phyloP scores from a whole-genome alignment of 108 stramenopile genomes.

The Phaeodactylum tricornutum region DNA sequence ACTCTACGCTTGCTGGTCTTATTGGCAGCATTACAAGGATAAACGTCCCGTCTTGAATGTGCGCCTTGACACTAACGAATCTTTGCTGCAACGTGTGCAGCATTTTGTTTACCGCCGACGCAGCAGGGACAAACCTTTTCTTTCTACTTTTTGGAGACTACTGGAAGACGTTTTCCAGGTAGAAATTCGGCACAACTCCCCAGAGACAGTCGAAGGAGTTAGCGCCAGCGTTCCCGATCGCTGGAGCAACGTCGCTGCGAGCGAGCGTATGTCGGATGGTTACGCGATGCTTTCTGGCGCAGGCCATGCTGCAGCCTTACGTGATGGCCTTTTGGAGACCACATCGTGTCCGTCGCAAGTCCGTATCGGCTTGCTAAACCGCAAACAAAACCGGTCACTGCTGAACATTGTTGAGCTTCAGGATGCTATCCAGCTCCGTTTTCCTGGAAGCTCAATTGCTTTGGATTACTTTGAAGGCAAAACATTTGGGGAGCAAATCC shows the following conservation, averaged over 20 bases:
- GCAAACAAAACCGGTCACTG: constrained; percentile 14
- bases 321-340: neutral
- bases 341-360: neutral
- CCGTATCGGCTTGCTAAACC: constrained; percentile 27
- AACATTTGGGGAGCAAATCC: constrained; percentile 20
- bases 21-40: constrained; percentile 9
- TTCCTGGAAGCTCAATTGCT: neutral
- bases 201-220: too few species aligned
- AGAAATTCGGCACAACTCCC: neutral
- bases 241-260: too few species aligned
- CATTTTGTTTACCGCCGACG: neutral
- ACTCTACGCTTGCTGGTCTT: constrained; percentile 24
- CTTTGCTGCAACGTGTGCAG: too few species aligned
- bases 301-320: neutral
- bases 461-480: constrained; percentile 23
- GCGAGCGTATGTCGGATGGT: too few species aligned
- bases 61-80: too few species aligned
- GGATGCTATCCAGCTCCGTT: neutral
- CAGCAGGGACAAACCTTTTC: constrained; percentile 11
- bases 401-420: constrained; percentile 9
- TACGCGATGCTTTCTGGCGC: constrained; percentile 4
- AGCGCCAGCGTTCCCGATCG: too few species aligned
- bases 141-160: constrained; percentile 11
- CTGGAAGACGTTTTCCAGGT: constrained; percentile 7
- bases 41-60: constrained; percentile 1